Percentiles rank a stretch among this genome's conserved stretches.
phyloP scores from a whole-genome alignment of 768 basidiomycete genomes.

The Naematelia encephala region DNA sequence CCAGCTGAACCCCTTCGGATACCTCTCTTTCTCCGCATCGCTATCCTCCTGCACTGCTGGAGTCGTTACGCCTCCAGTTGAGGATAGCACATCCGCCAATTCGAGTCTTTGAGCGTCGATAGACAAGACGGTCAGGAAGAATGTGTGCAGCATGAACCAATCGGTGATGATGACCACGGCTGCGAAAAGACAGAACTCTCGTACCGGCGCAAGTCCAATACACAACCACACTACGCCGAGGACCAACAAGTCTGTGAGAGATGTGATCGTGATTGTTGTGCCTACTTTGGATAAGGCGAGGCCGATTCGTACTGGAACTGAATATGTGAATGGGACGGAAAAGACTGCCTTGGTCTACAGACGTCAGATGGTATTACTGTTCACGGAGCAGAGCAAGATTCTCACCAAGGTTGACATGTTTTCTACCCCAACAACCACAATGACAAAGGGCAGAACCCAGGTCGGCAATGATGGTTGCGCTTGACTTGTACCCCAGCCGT shows the following conservation, averaged over 20 bases:
- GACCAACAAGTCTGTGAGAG: constrained; percentile 77
- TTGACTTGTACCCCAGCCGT: constrained; percentile 35
- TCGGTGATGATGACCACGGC: constrained; percentile 92
- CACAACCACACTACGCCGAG: constrained; percentile 72
- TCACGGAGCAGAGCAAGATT: background rate
- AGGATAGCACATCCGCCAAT: constrained; percentile 66
- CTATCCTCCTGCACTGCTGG: background rate
- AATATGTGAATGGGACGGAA: constrained; percentile 39
- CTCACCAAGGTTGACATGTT: constrained; percentile 93
- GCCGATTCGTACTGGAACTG: constrained; percentile 77
- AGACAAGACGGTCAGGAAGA: constrained; percentile 84
- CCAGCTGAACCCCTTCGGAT: constrained; percentile 22
- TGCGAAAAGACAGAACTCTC: constrained; percentile 90
- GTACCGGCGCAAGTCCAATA: constrained; percentile 68
- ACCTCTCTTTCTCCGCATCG: background rate
- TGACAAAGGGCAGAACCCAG: constrained; percentile 81
- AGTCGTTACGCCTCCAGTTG: constrained; percentile 1
- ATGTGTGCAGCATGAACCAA: constrained; percentile 95
- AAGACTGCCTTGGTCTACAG: constrained; percentile 33
- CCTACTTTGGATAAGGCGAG: constrained; percentile 85
- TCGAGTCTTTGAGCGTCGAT: constrained; percentile 95
- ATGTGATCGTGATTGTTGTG: constrained; percentile 86
- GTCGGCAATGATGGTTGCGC: constrained; percentile 29
- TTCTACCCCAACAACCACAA: constrained; percentile 91
- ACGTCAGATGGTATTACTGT: constrained; percentile 5